Base-by-base conservation (phyloP, 768 basidiomycete species). In the Suillus discolor region DNA sequence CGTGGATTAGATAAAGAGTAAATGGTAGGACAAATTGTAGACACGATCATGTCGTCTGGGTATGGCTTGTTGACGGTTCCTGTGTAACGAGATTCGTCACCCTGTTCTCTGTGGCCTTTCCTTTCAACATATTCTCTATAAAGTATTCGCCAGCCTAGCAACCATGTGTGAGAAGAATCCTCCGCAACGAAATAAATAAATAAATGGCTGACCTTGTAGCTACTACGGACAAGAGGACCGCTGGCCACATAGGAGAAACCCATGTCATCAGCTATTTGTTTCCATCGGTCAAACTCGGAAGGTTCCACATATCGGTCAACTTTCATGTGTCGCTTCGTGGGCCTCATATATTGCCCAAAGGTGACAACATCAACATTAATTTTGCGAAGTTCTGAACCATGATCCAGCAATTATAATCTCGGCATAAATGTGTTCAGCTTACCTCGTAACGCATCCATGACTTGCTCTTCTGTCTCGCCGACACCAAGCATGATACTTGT, bases 281-380 rank as follows among this genome's bases (percentile, higher is more conserved):
- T 96, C 97, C 97, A 99, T 64, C 84, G 81, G 67, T 93, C 92
- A 71, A 99, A 99, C 75, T 99, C 96, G 5, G 87, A 85, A 1
- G 97, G 97, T 66, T 94, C 88, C 28, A 99, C 95, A 71, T 99
- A 99, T 38, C 94, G 91, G 70, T 94, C 91, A 12, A 99, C 97
- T 78, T 99, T 99, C 97, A 99, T 99, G 78, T 99, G 97, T 36
- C 90, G 87, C 78, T 99, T 99, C 11, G 97, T 98, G 8, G 97
- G 97, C 59, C 97, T 91, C 97, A 99, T 99, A 78, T 99, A 99
- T 79, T 99, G 97, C 2, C 97, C 97, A 75, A 99, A 99, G 2
- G 97, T 99, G 36, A 99, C 95, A 7, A 99, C 97, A 73, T 99
- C 97, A 54, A 99, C 96, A 69, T 94, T 85, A 55, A 88, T 82